Percentiles rank a stretch among this genome's conserved stretches.
Evolutionary conservation across 2,329 filamentous ascomycete genomes (phyloP).

Genomic region (Ambrosiella cleistominuta): DNA sequence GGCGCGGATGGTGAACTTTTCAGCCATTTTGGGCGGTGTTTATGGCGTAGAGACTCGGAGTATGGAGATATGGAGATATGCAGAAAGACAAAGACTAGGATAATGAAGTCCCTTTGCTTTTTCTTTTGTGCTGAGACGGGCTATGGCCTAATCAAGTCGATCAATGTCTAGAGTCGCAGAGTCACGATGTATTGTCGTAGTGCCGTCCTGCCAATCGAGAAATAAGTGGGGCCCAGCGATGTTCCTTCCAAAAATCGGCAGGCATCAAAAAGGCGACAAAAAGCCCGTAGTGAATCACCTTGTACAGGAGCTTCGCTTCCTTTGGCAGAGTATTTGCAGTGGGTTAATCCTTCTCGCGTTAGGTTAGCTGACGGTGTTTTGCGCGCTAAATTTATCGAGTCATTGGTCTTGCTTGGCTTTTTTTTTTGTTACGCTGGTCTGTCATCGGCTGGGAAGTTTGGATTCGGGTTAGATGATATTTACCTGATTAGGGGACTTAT

Average conservation of each 20-base stretch:
- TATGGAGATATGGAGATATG: background rate
- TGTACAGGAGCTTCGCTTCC: background rate
- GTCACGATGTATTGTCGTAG: background rate
- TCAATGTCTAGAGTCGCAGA: background rate
- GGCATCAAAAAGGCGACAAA: background rate
- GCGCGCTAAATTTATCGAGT: background rate
- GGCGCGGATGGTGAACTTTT: conserved; percentile 56
- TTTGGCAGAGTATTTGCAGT: background rate
- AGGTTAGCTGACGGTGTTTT: background rate
- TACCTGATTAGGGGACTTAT: background rate
- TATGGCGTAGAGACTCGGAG: background rate
- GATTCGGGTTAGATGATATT: background rate
- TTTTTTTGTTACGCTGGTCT: background rate
- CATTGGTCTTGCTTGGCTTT: background rate
- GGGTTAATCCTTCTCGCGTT: background rate
- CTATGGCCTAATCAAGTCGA: background rate
- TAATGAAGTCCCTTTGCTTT: background rate
- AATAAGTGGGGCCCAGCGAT: background rate
- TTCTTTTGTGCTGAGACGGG: background rate
- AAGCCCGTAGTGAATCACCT: background rate
- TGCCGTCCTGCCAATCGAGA: background rate
- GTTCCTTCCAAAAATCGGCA: conserved; percentile 3
- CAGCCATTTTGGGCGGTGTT: conserved; percentile 22
- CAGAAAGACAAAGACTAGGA: background rate
- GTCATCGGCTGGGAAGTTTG: conserved; percentile 7